Conservation (phyloP, 2,329 filamentous ascomycete genomes). For the Cladophialophora bantiana region DNA sequence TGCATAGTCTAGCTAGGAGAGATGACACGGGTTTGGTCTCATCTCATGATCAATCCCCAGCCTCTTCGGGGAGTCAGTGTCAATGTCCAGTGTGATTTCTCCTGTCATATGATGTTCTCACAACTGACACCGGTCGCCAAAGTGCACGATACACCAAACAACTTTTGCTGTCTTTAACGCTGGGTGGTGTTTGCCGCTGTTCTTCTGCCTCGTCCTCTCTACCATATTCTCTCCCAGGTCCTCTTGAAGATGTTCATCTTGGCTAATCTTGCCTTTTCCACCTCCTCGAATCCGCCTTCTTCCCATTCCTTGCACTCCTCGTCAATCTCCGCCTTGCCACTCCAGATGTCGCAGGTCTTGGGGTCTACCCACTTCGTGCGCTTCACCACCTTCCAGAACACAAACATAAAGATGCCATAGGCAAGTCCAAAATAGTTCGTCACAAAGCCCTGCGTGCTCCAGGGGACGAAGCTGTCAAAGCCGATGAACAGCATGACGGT, state of each 20-base stretch:
- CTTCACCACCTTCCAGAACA: conserved; percentile 47
- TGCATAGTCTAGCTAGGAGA: too few relatives aligned
- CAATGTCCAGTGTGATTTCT: too few relatives aligned
- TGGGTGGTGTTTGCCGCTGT: neutral
- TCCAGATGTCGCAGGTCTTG: conserved; percentile 41
- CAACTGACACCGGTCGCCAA: too few relatives aligned
- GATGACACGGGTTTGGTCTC: too few relatives aligned
- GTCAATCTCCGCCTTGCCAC: conserved; percentile 47
- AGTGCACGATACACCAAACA: too few relatives aligned
- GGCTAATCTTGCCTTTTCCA: conserved; percentile 43
- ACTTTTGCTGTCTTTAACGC: too few relatives aligned
- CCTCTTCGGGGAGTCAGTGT: too few relatives aligned
- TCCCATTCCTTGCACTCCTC: conserved; percentile 47
- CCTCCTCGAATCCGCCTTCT: conserved; percentile 44
- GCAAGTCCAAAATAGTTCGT: conserved; percentile 58
- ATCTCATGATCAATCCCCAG: too few relatives aligned
- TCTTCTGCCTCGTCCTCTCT: neutral
- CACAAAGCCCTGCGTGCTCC: conserved; percentile 56
- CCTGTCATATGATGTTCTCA: too few relatives aligned
- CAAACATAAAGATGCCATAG: conserved; percentile 53
- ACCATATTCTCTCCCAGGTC: conserved; percentile 44
- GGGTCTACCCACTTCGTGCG: conserved; percentile 43
- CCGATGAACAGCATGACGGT: conserved; percentile 71
- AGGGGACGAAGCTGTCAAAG: conserved; percentile 56
- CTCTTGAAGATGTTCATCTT: conserved; percentile 43